Base-by-base conservation (phyloP, 805 yeast species). In the Ogataea siamensis region DNA sequence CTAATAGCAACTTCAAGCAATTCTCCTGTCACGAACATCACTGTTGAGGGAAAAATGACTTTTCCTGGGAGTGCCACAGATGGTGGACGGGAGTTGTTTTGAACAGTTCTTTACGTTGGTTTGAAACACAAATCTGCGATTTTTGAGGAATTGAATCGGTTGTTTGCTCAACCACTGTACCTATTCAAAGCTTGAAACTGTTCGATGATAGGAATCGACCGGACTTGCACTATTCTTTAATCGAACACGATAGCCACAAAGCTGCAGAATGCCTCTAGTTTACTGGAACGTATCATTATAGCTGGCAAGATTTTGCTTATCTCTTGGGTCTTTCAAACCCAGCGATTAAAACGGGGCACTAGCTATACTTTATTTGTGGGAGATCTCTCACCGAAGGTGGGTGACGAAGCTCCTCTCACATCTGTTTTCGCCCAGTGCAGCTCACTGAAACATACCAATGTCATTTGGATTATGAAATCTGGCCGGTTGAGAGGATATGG, bases 391-490 rank as follows among this genome's bases (percentile, higher is more conserved):
- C 71, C 83, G 6, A 95, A 88, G 53, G 81, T 88, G 24, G 80
- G 84, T 55, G 96, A 88, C 62, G 94, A 83, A 48, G 57, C 76
- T 12, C n/a, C n/a, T n/a, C 70, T 87, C 45, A 68, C 68, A 35
- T 63, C 60, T 29, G 69, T 83, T 9, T 87, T 87, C 55, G 50
- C 66, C 5, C 66, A 68, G 39, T 83, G 74, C 58, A 67, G 69
- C 12, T 73, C 87, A 1, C 66, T 84, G 52, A 66, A 76, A 32
- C 93, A 85, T 59, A 96, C 95, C 9, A 88, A 87, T 51, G 96
- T 87, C 21, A 88, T 87, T 96, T 87, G 96, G 96, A 96, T 88
- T 59, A 86, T 87, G 94, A 89, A 85, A 59, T 83, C 93, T 17
- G 93, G 94, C 28, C 72, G 95, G 57, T 86, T 95, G 3, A 72